Evolutionary conservation across 169 alveolate species (phyloP).

Genomic region (Babesia bigemina): DNA sequence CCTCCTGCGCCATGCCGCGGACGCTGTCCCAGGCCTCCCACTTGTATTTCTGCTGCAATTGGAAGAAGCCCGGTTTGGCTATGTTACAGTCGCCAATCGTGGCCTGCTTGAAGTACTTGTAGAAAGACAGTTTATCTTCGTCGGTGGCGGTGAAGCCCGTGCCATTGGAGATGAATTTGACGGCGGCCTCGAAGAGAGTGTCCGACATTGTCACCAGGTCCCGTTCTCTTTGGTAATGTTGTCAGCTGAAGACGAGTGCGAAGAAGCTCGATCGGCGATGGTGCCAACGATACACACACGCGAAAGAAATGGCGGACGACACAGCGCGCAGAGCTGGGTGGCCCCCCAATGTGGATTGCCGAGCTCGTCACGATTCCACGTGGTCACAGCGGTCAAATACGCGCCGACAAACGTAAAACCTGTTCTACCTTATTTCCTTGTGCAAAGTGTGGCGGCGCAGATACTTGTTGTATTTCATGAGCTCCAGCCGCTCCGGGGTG

Average conservation of each 20-base stretch:
- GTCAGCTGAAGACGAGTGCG: not conserved
- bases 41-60: conserved; percentile 83
- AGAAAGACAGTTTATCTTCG: conserved; percentile 72
- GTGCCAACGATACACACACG: not conserved
- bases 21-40: conserved; percentile 92
- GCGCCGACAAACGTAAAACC: too few relatives aligned
- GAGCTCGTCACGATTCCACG: too few relatives aligned
- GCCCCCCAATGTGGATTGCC: too few relatives aligned
- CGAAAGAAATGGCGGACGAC: not conserved
- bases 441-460: conserved; percentile 78
- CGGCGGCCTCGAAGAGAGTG: conserved; percentile 52
- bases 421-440: conserved; percentile 71
- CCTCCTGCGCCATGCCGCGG: conserved; percentile 84
- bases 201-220: conserved; percentile 14
- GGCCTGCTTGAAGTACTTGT: conserved; percentile 89
- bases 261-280: not conserved
- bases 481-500: conserved; percentile 77
- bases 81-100: conserved; percentile 90
- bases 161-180: conserved; percentile 39
- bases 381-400: too few relatives aligned
- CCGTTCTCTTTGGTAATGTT: not conserved
- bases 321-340: too few relatives aligned
- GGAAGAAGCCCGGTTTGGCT: conserved; percentile 87
- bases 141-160: conserved; percentile 50
- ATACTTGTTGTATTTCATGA: conserved; percentile 79